phyloP scores from a whole-genome alignment of 306 rosid species.

The Vigna unguiculata region DNA sequence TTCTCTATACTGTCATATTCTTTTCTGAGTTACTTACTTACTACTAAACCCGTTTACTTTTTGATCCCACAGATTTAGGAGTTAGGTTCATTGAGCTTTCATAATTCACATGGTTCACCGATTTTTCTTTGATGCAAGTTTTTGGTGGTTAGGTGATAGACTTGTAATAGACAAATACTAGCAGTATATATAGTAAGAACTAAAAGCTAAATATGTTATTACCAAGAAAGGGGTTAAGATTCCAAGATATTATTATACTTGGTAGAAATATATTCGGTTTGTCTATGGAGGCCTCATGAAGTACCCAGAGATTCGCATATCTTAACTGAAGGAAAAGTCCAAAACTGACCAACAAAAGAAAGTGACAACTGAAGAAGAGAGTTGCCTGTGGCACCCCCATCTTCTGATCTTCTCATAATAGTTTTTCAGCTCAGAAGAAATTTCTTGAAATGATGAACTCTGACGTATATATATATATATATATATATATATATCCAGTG shows the following conservation, averaged over 20 bases:
- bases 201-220: conserved; percentile 1
- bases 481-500: conserved; percentile 20
- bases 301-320: conserved; percentile 41
- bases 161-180: background rate
- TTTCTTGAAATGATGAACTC: conserved; percentile 39
- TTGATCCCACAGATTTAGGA: background rate
- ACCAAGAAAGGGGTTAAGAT: background rate
- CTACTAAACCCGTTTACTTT: background rate
- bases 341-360: conserved; percentile 40
- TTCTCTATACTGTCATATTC: background rate
- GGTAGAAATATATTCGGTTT: conserved; percentile 31
- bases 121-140: conserved; percentile 1
- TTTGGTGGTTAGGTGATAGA: background rate
- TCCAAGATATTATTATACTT: conserved; percentile 14
- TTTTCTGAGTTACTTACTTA: background rate
- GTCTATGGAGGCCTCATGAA: conserved; percentile 30
- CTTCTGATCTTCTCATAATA: conserved; percentile 32
- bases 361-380: conserved; percentile 45
- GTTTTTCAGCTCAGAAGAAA: conserved; percentile 11
- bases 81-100: conserved; percentile 30
- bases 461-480: conserved; percentile 38
- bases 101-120: background rate
- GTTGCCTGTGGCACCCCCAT: conserved; percentile 11
- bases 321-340: conserved; percentile 48
- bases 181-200: background rate